Evolutionary conservation across 2,329 filamentous ascomycete genomes (phyloP), one percentile per base, ranked within the genome.

Genomic region (Neonectria faginata): DNA sequence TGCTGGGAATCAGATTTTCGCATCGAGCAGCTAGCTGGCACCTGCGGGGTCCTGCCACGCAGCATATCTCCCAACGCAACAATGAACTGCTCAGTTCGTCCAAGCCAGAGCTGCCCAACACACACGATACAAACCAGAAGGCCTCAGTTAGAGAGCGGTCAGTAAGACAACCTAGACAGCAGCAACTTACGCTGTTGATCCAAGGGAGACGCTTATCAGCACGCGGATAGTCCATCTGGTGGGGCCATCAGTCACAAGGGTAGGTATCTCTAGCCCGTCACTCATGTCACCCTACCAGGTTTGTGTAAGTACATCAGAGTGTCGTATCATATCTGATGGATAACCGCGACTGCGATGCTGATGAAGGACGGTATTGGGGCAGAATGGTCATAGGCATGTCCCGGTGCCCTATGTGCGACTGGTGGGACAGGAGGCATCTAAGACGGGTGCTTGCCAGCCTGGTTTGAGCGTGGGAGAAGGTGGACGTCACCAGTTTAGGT

Each of bases 191-290:
- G 31, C n/a, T 56, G 36, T 52, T 53, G 10, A 7, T 50, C 36
- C 54, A 50, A 44, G 56, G 61, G 50, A 52, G 36, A 56, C 44
- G 51, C 61, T 64, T 64, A 64, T 64, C 61, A 64, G 61, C 39
- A 36, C 51, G 56, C 36, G 14, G 27, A 14, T 44, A 27, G 42
- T 50, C 31, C 14, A 16, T 39, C 36, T 39, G 20, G 61, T 64
- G 61, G 59, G 61, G 61, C 60, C 51, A 55, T 59, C 41, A 60
- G 56, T 64, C 61, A 64, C 61, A 64, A 50, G 61, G 51, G 56
- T 22, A 22, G 22, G 22, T 55, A 41, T 39, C 61, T 36, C 45
- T 59, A 64, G 61, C 51, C 50, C 44, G 44, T 20, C 42, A 58
- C 51, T 45, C 52, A 57, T 42, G 20, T 41, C 47, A 42, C 60